Evolutionary conservation across 805 yeast species (phyloP).

Genomic region (Kodamaea nitidulidarum): DNA sequence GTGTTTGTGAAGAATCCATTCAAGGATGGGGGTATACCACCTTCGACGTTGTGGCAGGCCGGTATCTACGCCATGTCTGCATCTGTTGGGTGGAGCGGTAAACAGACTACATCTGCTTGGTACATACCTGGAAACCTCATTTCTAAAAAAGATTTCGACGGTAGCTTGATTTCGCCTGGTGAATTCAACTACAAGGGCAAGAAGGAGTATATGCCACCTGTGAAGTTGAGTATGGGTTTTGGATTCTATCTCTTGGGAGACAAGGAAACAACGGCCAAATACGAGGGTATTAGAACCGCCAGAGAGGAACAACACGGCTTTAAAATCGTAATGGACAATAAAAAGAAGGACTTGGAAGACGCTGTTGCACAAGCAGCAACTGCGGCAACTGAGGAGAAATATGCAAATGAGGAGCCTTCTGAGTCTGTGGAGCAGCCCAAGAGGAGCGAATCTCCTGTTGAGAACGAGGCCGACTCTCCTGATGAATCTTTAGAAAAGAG

Average conservation of each 20-base stretch:
- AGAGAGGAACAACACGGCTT: constrained; percentile 38
- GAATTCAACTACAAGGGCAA: constrained; percentile 51
- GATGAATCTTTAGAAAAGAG: too few species aligned
- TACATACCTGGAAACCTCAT: constrained; percentile 67
- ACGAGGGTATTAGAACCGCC: constrained; percentile 23
- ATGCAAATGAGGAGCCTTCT: constrained; percentile 1
- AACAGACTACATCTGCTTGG: constrained; percentile 81
- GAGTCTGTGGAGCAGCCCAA: too few species aligned
- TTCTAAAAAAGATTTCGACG: constrained; percentile 65
- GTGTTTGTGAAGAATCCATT: constrained; percentile 81
- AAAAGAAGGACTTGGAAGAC: constrained; percentile 35
- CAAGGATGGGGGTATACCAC: constrained; percentile 69
- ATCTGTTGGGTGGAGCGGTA: constrained; percentile 87
- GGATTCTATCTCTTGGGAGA: constrained; percentile 74
- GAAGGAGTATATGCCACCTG: constrained; percentile 65
- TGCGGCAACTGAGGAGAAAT: constrained; percentile 12
- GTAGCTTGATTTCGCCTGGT: constrained; percentile 57
- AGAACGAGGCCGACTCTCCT: too few species aligned
- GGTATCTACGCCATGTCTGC: constrained; percentile 79
- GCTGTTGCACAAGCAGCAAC: constrained; percentile 11
- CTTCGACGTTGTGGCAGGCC: constrained; percentile 84
- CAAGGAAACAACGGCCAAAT: constrained; percentile 44
- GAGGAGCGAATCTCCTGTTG: too few species aligned
- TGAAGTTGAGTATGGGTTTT: constrained; percentile 87
- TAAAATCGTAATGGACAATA: constrained; percentile 30